phyloP scores from a whole-genome alignment of 2,329 filamentous ascomycete species.

The Colletotrichum theobromicola region DNA sequence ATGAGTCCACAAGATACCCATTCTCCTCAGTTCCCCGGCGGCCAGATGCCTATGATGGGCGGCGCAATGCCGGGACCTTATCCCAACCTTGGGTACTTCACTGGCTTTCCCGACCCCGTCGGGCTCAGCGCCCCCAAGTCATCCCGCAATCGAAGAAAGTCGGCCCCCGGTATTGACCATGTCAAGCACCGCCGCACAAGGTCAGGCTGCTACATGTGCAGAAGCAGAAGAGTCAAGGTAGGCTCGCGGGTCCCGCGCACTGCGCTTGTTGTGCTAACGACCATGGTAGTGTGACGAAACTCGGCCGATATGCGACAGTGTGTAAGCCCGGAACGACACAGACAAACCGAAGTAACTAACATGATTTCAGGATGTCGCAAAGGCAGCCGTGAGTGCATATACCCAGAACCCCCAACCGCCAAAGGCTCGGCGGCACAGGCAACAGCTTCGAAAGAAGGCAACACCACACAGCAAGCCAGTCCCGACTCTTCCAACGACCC shows the following conservation, averaged over 20 bases:
- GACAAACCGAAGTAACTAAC: slow-evolving; percentile 30
- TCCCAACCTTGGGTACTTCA: slow-evolving; percentile 53
- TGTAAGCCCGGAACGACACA: slow-evolving; percentile 29
- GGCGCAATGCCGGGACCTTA: slow-evolving; percentile 47
- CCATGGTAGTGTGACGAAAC: slow-evolving; percentile 82
- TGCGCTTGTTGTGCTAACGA: slow-evolving; percentile 17
- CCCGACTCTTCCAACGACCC: slow-evolving; percentile 61
- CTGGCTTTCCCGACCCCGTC: slow-evolving; percentile 54
- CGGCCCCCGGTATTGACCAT: slow-evolving; percentile 63
- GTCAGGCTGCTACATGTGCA: slow-evolving; percentile 92
- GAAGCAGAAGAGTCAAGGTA: slow-evolving; percentile 85
- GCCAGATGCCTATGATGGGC: slow-evolving; percentile 30
- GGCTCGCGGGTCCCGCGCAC: slow-evolving; percentile 5
- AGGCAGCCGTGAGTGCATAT: slow-evolving; percentile 87
- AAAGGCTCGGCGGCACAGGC: slow-evolving; percentile 40
- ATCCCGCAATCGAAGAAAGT: slow-evolving; percentile 57
- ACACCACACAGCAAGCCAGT: slow-evolving; percentile 46
- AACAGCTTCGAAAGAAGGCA: slow-evolving; percentile 43
- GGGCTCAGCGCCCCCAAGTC: slow-evolving; percentile 53
- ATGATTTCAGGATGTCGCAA: slow-evolving; percentile 77
- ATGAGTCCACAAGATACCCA: slow-evolving; percentile 45
- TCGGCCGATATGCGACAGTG: slow-evolving; percentile 84
- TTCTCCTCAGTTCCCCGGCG: slow-evolving; percentile 39
- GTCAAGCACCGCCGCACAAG: slow-evolving; percentile 93
- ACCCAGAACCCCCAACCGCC: slow-evolving; percentile 71